These are phyloP conservation scores for Lasiosphaeria ovina DNA, from an alignment of 495 filamentous ascomycete species.

Conservation along the genomic window DNA sequence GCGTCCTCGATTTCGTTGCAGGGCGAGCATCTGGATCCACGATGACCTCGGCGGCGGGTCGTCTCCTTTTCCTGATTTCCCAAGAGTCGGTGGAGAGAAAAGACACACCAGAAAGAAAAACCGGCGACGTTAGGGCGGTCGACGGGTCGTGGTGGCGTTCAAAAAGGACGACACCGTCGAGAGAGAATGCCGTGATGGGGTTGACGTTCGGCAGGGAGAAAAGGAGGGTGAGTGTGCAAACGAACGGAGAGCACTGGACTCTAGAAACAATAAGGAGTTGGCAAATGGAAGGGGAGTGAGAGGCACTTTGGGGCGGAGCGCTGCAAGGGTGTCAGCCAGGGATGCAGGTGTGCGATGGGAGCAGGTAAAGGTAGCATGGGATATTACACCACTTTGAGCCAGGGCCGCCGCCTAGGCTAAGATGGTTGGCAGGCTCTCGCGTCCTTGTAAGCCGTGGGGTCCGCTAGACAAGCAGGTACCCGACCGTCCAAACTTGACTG, in stretches of 20 bases:
- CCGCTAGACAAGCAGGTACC: conserved; percentile 13
- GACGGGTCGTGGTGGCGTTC: conserved; percentile 32
- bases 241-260: conserved; percentile 22
- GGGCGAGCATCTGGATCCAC: conserved; percentile 29
- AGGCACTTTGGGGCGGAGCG: conserved; percentile 30
- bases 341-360: conserved; percentile 10
- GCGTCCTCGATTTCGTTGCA: conserved; percentile 35
- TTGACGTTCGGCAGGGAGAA: conserved; percentile 21
- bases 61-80: conserved; percentile 7
- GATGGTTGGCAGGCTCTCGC: conserved; percentile 3
- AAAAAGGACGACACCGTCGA: conserved; percentile 33
- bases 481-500: not conserved
- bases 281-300: conserved; percentile 27
- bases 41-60: conserved; percentile 14
- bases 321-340: conserved; percentile 30
- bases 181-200: conserved; percentile 22
- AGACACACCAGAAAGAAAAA: conserved; percentile 13
- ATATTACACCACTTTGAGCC: conserved; percentile 30
- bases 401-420: conserved; percentile 16
- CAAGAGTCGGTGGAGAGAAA: conserved; percentile 12
- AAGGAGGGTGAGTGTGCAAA: conserved; percentile 21
- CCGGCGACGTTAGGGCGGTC: conserved; percentile 12
- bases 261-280: conserved; percentile 16
- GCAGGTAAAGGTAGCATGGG: conserved; percentile 19
- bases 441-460: conserved; percentile 4